Percentiles rank a stretch among this genome's conserved stretches.
Evolutionary conservation across 202 grass and related monocot species (phyloP).

Genomic region (Miscanthus sacchariflorus): DNA sequence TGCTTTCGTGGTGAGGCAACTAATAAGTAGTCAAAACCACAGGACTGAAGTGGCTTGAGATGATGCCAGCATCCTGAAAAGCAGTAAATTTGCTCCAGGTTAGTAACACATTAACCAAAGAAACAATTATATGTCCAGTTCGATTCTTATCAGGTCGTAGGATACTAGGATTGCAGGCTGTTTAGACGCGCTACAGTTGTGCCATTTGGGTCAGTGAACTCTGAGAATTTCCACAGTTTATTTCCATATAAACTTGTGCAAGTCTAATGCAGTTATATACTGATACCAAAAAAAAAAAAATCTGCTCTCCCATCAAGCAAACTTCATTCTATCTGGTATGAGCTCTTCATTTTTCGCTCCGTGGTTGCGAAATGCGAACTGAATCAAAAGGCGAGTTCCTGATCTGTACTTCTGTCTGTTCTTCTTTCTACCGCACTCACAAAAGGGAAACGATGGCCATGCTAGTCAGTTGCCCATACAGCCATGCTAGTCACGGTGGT

Average conservation of each 20-base stretch:
- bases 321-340: background rate
- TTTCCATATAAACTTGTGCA: no score
- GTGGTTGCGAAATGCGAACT: background rate
- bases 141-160: no score
- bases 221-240: no score
- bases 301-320: background rate
- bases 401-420: background rate
- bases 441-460: constrained; percentile 1
- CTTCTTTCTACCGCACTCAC: background rate
- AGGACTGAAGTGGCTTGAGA: background rate
- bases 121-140: no score
- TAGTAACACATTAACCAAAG: background rate
- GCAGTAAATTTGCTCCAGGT: background rate
- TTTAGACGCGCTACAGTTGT: no score
- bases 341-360: background rate
- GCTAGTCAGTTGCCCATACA: background rate
- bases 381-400: background rate
- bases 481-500: no score
- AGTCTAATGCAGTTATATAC: no score
- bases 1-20: no score
- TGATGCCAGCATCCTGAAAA: background rate
- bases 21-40: no score
- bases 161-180: no score
- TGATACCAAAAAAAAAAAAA: background rate
- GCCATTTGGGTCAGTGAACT: no score